Percentiles rank a stretch among this genome's conserved stretches.
Evolutionary conservation across 768 basidiomycete genomes (phyloP).

Genomic region (Suillus placidus): DNA sequence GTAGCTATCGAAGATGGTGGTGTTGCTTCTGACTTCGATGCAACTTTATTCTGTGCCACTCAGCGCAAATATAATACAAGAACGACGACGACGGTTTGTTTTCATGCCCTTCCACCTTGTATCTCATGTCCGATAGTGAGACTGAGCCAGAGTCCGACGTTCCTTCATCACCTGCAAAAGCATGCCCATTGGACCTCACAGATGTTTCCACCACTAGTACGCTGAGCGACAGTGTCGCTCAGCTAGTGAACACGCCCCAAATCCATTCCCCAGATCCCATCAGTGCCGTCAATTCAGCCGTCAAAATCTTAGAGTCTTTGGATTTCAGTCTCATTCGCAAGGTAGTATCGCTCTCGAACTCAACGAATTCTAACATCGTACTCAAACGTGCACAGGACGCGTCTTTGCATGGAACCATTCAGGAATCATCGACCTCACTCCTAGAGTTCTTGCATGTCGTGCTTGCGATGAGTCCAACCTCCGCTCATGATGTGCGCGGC

Average conservation of each 20-base stretch:
- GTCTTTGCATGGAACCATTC: constrained; percentile 36
- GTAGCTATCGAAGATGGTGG: neutral
- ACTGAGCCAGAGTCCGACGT: constrained; percentile 56
- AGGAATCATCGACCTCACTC: constrained; percentile 37
- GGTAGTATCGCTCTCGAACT: constrained; percentile 17
- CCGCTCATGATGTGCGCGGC: constrained; percentile 9
- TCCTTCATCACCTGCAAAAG: constrained; percentile 13
- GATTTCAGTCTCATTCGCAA: constrained; percentile 34
- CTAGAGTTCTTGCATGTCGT: constrained; percentile 33
- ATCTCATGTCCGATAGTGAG: constrained; percentile 45
- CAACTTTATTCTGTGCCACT: constrained; percentile 2
- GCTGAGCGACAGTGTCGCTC: neutral
- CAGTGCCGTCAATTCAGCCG: constrained; percentile 26
- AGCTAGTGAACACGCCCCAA: neutral
- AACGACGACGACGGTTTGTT: neutral
- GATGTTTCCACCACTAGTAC: constrained; percentile 1
- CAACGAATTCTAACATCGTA: neutral
- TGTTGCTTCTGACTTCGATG: constrained; percentile 8
- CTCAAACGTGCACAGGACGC: constrained; percentile 34
- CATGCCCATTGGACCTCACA: constrained; percentile 13
- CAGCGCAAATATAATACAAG: constrained; percentile 3
- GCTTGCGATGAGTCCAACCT: constrained; percentile 14
- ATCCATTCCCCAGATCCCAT: neutral
- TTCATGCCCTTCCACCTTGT: neutral
- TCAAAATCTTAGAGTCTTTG: constrained; percentile 26